Evolutionary conservation across 257 asterid genomes (phyloP), one percentile per base, ranked within the genome.

Genomic region (Solanum corneliomulleri): DNA sequence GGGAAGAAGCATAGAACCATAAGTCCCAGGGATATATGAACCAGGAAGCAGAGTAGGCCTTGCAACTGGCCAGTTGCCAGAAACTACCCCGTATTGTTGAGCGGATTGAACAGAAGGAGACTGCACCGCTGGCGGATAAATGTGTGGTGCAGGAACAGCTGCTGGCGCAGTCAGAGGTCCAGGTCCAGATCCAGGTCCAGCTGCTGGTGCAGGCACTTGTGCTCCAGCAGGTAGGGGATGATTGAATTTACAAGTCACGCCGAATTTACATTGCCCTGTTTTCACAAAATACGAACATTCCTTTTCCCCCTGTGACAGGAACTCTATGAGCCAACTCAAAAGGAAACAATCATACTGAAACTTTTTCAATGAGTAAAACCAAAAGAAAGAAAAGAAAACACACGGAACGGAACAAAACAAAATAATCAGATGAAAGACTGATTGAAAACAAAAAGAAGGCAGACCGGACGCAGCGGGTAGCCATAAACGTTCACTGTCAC

Each of bases 221-320:
- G 90, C 80, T 74, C 96, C 98, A 75, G 94, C 95, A 70, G 95
- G 99, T 92, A 93, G 98, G 85, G 99, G 98, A 87, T 97, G 99
- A 91, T 97, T 98, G 89, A 90, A 97, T 93, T 96, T 97, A 93
- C 99, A 97, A 89, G 98, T 93, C 83, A 92, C 86, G 37, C 99
- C 99, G 86, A 94, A 97, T 89, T 97, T 97, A 94, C 99, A 97
- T 82, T 92, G 95, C 88, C 98, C 98, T 35, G 99, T 96, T 91
- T 93, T 97, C 81, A 90, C 91, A 90, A 92, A 97, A 89, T 94
- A 97, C 8, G 96, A 89, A 86, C 99, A 97, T 88, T 97, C 99
- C 85, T 94, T 93, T 91, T 96, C 99, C 83, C 99, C 99, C 99
- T 97, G 98, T 87, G 87, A 85, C 37, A 86, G 89, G 47, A 87